A percentile compares a stretch with the other conserved stretches of the same genome.
Evolutionary conservation across 305 asterid genomes (phyloP).

Genomic region (Caryopteris hybrid): DNA sequence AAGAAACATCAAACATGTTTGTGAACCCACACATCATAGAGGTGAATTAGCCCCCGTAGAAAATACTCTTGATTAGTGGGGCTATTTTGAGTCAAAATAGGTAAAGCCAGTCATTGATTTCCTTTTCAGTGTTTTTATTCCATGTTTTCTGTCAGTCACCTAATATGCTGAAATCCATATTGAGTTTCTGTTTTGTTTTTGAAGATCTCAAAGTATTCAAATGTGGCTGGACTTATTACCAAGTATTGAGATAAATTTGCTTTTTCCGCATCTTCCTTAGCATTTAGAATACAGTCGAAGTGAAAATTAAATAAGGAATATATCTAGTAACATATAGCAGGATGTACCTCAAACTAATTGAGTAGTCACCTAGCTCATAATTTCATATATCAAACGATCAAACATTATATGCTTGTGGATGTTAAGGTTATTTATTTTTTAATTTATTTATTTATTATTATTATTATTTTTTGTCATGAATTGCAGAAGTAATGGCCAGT

Average conservation of each 20-base stretch:
- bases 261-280: background rate
- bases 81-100: background rate
- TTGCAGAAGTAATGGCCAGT: background rate
- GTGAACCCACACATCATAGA: background rate
- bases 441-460: too few relatives aligned
- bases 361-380: background rate
- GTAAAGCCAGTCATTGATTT: background rate
- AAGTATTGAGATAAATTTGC: too few relatives aligned
- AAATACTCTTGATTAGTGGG: background rate
- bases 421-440: too few relatives aligned
- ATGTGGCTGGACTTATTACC: too few relatives aligned
- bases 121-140: background rate
- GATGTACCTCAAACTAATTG: too few relatives aligned
- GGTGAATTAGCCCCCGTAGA: background rate
- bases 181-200: background rate
- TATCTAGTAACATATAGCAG: too few relatives aligned
- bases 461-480: background rate
- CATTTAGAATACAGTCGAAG: background rate
- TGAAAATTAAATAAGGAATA: background rate
- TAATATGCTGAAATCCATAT: background rate
- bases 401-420: background rate
- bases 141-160: background rate
- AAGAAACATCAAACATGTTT: background rate
- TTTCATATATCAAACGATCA: background rate
- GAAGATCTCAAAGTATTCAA: too few relatives aligned